phyloP scores from a whole-genome alignment of 2,329 filamentous ascomycete species.

The Nemania bipapillata region DNA sequence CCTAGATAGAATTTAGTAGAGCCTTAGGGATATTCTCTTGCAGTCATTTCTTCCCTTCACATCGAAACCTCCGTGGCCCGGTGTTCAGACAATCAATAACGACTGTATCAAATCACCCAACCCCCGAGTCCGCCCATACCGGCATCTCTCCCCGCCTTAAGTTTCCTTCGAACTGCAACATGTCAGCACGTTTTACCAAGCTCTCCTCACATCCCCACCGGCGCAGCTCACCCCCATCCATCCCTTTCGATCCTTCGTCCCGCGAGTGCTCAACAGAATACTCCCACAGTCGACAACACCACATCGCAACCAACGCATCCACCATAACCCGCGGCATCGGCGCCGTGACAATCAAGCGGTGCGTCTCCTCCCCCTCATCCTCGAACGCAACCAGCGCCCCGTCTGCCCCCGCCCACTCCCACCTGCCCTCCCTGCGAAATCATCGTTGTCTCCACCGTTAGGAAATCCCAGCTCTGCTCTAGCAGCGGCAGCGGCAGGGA shows the following conservation, averaged over 20 bases:
- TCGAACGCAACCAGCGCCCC: constrained; percentile 21
- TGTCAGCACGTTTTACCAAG: constrained; percentile 11
- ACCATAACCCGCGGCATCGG: constrained; percentile 12
- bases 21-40: too few species aligned
- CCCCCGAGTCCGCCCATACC: constrained; percentile 1
- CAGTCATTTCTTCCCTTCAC: background rate
- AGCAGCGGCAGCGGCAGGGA: constrained; percentile 65
- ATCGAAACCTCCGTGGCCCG: background rate
- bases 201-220: background rate
- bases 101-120: constrained; percentile 51
- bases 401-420: constrained; percentile 25
- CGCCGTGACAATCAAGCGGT: constrained; percentile 29
- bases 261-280: constrained; percentile 20
- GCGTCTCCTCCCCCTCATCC: constrained; percentile 24
- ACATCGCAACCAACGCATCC: constrained; percentile 30
- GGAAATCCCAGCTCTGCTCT: constrained; percentile 51
- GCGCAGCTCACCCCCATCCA: constrained; percentile 13
- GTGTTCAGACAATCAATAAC: background rate
- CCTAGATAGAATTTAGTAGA: too few species aligned
- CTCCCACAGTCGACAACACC: constrained; percentile 33
- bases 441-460: constrained; percentile 49
- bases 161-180: constrained; percentile 22
- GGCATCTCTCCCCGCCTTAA: constrained; percentile 10
- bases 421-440: constrained; percentile 48
- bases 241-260: constrained; percentile 7